Conservation (phyloP, 2,329 filamentous ascomycete genomes). For the Cladosporium oxysporum region DNA sequence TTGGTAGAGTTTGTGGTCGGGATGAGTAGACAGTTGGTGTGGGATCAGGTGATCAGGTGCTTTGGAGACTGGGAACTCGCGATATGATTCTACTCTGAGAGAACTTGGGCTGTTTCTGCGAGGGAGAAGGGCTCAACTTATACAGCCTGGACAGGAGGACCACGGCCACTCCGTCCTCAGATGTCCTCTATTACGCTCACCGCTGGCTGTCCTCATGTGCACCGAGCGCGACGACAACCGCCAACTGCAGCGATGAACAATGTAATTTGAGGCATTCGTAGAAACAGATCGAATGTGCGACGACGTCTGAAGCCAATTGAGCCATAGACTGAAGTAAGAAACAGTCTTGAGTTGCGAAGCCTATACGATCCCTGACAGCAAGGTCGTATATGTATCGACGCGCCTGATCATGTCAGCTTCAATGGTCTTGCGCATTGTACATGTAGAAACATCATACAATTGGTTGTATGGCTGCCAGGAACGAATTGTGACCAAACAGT, state of each 20-base stretch:
- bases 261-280: not conserved
- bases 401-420: not conserved
- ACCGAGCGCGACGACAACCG: not conserved
- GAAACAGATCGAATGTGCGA: not conserved
- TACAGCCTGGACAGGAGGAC: not conserved
- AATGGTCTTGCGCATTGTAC: not conserved
- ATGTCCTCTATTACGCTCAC: not conserved
- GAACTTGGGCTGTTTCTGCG: not conserved
- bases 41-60: not conserved
- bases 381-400: not conserved
- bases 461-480: not conserved
- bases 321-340: not conserved
- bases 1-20: constrained; percentile 2
- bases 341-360: not conserved
- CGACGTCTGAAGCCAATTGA: not conserved
- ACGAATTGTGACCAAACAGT: not conserved
- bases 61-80: not conserved
- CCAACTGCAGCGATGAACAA: not conserved
- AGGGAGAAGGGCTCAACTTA: not conserved
- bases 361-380: not conserved
- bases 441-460: not conserved
- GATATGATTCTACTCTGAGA: not conserved
- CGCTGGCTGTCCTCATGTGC: not conserved
- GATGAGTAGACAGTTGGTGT: not conserved
- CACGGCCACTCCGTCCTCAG: not conserved